Percentiles rank a stretch among this genome's conserved stretches.
phyloP scores from a whole-genome alignment of 2,329 filamentous ascomycete species.

The Claviceps spartinae region DNA sequence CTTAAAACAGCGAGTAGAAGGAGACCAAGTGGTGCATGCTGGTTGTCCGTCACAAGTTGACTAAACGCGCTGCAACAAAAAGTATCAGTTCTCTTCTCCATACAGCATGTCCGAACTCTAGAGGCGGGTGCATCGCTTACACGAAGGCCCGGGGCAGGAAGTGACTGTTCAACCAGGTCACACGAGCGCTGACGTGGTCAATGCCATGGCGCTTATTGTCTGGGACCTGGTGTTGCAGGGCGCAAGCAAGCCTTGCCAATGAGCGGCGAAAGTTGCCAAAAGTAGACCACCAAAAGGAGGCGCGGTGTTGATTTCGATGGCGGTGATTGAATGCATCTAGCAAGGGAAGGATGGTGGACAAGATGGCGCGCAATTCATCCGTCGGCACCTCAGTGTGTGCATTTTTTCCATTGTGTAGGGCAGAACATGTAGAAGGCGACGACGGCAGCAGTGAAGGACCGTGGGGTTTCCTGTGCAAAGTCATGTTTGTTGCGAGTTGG shows the following conservation, averaged over 20 bases:
- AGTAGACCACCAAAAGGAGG: slow-evolving; percentile 65
- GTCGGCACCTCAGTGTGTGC: slow-evolving; percentile 5
- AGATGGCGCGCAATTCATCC: slow-evolving; percentile 13
- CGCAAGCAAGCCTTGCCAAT: slow-evolving; percentile 36
- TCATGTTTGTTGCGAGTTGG: too few relatives aligned
- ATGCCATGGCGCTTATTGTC: slow-evolving; percentile 1
- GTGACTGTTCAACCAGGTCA: slow-evolving; percentile 17
- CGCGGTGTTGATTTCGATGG: slow-evolving; percentile 83
- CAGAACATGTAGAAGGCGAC: neutral
- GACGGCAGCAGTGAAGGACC: neutral
- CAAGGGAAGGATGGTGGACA: slow-evolving; percentile 33
- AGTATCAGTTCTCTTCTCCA: neutral
- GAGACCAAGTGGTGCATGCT: slow-evolving; percentile 59
- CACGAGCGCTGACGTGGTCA: slow-evolving; percentile 9
- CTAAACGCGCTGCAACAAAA: slow-evolving; percentile 43
- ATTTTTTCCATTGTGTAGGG: neutral
- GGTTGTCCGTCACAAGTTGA: slow-evolving; percentile 55
- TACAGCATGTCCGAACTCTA: too few relatives aligned
- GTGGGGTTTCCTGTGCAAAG: neutral
- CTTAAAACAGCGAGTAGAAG: slow-evolving; percentile 53
- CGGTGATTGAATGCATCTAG: slow-evolving; percentile 66
- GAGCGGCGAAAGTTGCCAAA: slow-evolving; percentile 60
- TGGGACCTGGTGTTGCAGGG: neutral
- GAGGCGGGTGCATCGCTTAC: slow-evolving; percentile 14
- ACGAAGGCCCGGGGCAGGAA: slow-evolving; percentile 22